phyloP scores from a whole-genome alignment of 768 basidiomycete species.

The Obba rivulosa region DNA sequence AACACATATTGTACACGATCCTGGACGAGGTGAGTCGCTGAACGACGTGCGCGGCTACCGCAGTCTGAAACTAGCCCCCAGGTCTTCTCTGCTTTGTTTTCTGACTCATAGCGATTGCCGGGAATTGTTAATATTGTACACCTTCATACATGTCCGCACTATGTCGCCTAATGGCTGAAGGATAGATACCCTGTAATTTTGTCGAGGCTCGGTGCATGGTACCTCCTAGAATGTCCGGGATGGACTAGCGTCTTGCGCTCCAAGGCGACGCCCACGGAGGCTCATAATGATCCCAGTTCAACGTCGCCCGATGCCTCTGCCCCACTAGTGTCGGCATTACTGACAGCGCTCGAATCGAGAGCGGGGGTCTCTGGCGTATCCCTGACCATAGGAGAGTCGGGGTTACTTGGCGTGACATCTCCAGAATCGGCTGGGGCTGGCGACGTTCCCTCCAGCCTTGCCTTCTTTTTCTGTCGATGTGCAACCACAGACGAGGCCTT shows the following conservation, averaged over 20 bases:
- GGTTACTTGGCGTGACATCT: not conserved
- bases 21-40: constrained; percentile 71
- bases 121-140: not conserved
- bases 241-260: too few species aligned
- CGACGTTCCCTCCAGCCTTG: not conserved
- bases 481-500: constrained; percentile 48
- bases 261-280: too few species aligned
- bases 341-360: too few species aligned
- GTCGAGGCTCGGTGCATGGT: too few species aligned
- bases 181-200: too few species aligned
- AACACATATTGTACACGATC: constrained; percentile 85
- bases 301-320: too few species aligned
- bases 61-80: constrained; percentile 17
- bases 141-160: not conserved
- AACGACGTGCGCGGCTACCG: not conserved
- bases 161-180: not conserved
- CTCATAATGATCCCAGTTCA: too few species aligned
- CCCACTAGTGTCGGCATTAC: too few species aligned
- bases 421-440: not conserved
- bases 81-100: constrained; percentile 59
- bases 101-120: constrained; percentile 32
- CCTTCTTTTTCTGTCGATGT: constrained; percentile 38
- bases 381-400: too few species aligned
- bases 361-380: too few species aligned
- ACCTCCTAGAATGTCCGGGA: too few species aligned